Evolutionary conservation across 768 basidiomycete species (phyloP).

Genomic region (Erythrobasidium yunnanense): DNA sequence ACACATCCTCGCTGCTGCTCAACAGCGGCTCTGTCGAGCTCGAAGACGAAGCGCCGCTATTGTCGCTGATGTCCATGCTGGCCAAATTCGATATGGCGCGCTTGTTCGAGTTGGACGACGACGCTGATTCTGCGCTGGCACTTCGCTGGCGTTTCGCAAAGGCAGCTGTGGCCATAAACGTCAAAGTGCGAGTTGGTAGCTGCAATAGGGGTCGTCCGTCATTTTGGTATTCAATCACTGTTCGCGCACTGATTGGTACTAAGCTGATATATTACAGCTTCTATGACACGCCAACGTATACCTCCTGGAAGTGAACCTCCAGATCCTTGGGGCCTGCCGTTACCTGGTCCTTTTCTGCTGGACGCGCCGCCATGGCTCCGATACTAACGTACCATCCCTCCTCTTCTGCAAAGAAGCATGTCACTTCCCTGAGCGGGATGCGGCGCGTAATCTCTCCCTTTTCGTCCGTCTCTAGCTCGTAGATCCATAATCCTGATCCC

Average conservation of each 20-base stretch:
- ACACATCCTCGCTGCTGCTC: not conserved
- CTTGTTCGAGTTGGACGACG: conserved; percentile 16
- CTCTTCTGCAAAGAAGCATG: conserved; percentile 37
- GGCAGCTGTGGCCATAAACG: conserved; percentile 13
- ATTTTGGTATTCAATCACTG: too few relatives aligned
- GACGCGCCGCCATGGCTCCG: not conserved
- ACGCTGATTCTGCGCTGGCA: conserved; percentile 11
- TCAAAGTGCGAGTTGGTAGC: too few relatives aligned
- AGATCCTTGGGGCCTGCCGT: not conserved
- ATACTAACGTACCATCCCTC: not conserved
- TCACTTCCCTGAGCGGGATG: conserved; percentile 37
- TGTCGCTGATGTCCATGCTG: conserved; percentile 12
- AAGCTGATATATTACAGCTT: not conserved
- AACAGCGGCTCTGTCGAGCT: conserved; percentile 22
- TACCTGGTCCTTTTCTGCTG: not conserved
- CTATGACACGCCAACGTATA: not conserved
- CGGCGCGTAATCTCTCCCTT: not conserved
- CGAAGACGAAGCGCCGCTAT: conserved; percentile 3
- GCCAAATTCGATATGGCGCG: conserved; percentile 9
- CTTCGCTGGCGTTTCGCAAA: conserved; percentile 21
- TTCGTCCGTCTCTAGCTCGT: conserved; percentile 29
- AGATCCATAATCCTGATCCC: conserved; percentile 39
- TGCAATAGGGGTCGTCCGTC: too few relatives aligned
- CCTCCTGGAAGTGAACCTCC: not conserved
- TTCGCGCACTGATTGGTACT: too few relatives aligned